Evolutionary conservation across 768 basidiomycete species (phyloP).

Genomic region (Coprinopsis marcescibilis): DNA sequence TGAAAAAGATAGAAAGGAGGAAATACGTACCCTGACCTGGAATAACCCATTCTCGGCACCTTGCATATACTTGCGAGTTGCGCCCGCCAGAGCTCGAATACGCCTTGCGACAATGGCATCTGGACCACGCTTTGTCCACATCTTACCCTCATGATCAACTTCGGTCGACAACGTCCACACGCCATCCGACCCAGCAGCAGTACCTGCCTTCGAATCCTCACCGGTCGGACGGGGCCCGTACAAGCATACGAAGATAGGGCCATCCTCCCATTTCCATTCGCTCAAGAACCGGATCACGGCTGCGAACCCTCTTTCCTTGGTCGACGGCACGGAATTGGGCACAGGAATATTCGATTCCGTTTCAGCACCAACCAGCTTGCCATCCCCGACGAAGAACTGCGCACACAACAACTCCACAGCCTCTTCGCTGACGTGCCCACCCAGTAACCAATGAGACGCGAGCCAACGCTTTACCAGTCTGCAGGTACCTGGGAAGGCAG

Average conservation of each 20-base stretch:
- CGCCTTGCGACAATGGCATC: conserved; percentile 70
- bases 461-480: conserved; percentile 93
- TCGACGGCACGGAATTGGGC: conserved; percentile 47
- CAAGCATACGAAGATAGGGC: conserved; percentile 62
- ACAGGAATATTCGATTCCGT: conserved; percentile 26
- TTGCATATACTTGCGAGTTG: conserved; percentile 58
- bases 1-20: not conserved
- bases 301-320: conserved; percentile 79
- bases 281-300: conserved; percentile 65
- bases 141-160: conserved; percentile 61
- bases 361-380: conserved; percentile 24
- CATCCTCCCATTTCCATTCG: conserved; percentile 80
- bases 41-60: conserved; percentile 43
- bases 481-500: conserved; percentile 79
- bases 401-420: conserved; percentile 85
- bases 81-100: conserved; percentile 66
- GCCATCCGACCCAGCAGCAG: conserved; percentile 17
- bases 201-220: conserved; percentile 19
- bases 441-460: conserved; percentile 81
- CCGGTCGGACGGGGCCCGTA: conserved; percentile 34
- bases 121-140: conserved; percentile 72
- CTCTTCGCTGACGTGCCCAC: conserved; percentile 67
- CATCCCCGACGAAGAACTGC: conserved; percentile 61
- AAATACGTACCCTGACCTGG: conserved; percentile 51
- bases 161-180: conserved; percentile 82